These are phyloP conservation scores for Apiospora malaysiana DNA, from an alignment of 2,329 filamentous ascomycete species.

Conservation along the genomic window DNA sequence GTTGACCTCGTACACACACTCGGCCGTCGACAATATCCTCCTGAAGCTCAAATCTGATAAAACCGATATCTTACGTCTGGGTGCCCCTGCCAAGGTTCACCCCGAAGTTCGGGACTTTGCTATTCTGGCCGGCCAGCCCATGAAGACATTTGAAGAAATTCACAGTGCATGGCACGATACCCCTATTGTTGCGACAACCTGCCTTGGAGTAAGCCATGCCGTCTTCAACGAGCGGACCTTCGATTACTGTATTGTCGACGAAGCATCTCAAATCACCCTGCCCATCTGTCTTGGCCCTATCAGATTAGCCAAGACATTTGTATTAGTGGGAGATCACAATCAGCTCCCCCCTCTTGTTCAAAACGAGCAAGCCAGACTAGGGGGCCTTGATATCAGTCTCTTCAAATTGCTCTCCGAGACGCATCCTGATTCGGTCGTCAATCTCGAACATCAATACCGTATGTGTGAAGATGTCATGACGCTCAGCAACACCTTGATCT, in stretches of 20 bases:
- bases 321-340: constrained; percentile 95
- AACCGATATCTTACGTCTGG: constrained; percentile 83
- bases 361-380: constrained; percentile 84
- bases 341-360: constrained; percentile 94
- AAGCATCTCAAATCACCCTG: constrained; percentile 95
- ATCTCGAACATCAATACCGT: constrained; percentile 93
- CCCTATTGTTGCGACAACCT: constrained; percentile 92
- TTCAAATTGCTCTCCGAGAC: constrained; percentile 93
- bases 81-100: constrained; percentile 84
- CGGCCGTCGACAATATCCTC: constrained; percentile 96
- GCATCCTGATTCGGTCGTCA: constrained; percentile 87
- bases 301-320: constrained; percentile 88
- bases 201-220: constrained; percentile 86
- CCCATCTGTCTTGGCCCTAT: constrained; percentile 95
- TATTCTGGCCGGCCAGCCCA: constrained; percentile 75
- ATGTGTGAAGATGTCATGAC: constrained; percentile 99
- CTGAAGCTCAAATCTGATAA: constrained; percentile 84
- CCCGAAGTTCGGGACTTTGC: constrained; percentile 87
- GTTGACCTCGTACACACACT: constrained; percentile 95
- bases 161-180: constrained; percentile 83
- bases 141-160: constrained; percentile 81
- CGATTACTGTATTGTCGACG: constrained; percentile 98
- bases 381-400: constrained; percentile 88
- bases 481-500: constrained; percentile 91
- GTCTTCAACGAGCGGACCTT: constrained; percentile 89